A percentile compares a stretch with the other conserved stretches of the same genome.
Evolutionary conservation across 768 basidiomycete species (phyloP).

Genomic region (Suillus hirtellus): DNA sequence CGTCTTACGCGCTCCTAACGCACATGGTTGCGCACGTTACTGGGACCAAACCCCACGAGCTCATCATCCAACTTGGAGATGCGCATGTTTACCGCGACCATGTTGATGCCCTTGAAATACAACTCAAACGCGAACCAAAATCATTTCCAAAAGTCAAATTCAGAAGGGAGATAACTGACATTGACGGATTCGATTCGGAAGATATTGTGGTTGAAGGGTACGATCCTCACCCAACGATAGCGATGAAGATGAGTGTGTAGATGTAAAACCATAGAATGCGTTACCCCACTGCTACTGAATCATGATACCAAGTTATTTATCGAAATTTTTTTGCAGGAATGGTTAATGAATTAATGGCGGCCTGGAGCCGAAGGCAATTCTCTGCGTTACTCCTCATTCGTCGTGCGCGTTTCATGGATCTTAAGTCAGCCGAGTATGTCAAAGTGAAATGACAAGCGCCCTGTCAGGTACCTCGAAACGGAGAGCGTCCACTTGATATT

Average conservation of each 20-base stretch:
- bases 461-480: not conserved
- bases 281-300: not conserved
- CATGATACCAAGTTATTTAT: not conserved
- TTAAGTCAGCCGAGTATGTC: no score
- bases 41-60: slow-evolving; percentile 80
- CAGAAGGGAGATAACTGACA: slow-evolving; percentile 62
- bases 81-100: slow-evolving; percentile 97
- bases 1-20: slow-evolving; percentile 94
- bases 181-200: slow-evolving; percentile 79
- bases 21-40: slow-evolving; percentile 98
- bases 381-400: no score
- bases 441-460: no score
- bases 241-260: slow-evolving; percentile 96
- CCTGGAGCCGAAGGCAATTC: not conserved
- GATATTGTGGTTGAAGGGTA: slow-evolving; percentile 90
- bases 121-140: slow-evolving; percentile 76
- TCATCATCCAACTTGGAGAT: slow-evolving; percentile 95
- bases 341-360: not conserved
- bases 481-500: not conserved
- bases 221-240: slow-evolving; percentile 75
- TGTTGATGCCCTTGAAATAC: slow-evolving; percentile 79
- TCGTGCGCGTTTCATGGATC: no score
- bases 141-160: slow-evolving; percentile 82
- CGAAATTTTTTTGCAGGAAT: not conserved
- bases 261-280: not conserved